Evolutionary conservation across 192 early-diverging fungal genomes (phyloP).

Genomic region (Coemansia interrupta): DNA sequence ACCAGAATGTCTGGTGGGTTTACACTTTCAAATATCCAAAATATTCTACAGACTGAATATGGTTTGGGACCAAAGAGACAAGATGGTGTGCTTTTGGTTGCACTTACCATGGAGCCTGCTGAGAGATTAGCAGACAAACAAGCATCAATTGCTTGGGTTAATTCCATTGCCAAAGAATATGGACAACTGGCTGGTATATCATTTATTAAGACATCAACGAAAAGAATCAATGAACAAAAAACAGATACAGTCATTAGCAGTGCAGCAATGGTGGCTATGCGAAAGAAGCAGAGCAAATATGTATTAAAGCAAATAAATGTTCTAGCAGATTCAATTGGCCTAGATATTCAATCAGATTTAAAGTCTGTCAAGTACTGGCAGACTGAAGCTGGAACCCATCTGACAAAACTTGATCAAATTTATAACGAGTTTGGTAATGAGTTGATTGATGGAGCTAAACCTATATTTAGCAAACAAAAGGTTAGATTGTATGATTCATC

Average conservation of each 20-base stretch:
- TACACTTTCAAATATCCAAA: slow-evolving; percentile 68
- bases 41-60: slow-evolving; percentile 63
- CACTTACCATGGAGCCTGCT: slow-evolving; percentile 78
- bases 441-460: slow-evolving; percentile 72
- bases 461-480: slow-evolving; percentile 74
- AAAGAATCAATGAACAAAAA: not conserved
- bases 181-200: slow-evolving; percentile 70
- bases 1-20: slow-evolving; percentile 93
- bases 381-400: slow-evolving; percentile 57
- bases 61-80: slow-evolving; percentile 77
- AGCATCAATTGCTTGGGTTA: slow-evolving; percentile 33
- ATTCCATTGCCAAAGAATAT: slow-evolving; percentile 78
- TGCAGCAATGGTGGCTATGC: slow-evolving; percentile 79
- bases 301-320: slow-evolving; percentile 80
- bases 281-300: slow-evolving; percentile 67
- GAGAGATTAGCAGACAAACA: slow-evolving; percentile 60
- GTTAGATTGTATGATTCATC: slow-evolving; percentile 87
- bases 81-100: slow-evolving; percentile 71
- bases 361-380: slow-evolving; percentile 62
- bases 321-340: slow-evolving; percentile 76
- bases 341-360: slow-evolving; percentile 68
- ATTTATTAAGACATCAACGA: slow-evolving; percentile 19
- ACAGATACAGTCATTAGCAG: slow-evolving; percentile 73
- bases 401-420: slow-evolving; percentile 74
- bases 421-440: slow-evolving; percentile 79